A percentile compares a stretch with the other conserved stretches of the same genome.
Evolutionary conservation across 345 rosid genomes (phyloP).

Genomic region (Aethionema arabicum): DNA sequence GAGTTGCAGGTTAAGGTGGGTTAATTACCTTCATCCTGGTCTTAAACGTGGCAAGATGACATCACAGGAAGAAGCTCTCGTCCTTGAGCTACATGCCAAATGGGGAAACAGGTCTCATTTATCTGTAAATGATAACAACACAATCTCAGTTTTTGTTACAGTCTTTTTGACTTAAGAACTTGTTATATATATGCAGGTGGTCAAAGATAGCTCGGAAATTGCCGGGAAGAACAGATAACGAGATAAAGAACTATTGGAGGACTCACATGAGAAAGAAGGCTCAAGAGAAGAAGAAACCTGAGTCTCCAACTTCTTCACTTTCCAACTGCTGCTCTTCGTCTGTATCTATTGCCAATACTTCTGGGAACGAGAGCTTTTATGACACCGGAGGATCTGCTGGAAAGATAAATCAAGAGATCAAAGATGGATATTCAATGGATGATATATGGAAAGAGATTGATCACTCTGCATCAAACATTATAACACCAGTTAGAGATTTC

Average conservation of each 20-base stretch:
- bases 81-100: slow-evolving; percentile 81
- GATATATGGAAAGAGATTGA: slow-evolving; percentile 90
- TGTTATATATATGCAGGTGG: slow-evolving; percentile 56
- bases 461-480: slow-evolving; percentile 47
- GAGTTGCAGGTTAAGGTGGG: slow-evolving; percentile 98
- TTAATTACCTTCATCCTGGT: slow-evolving; percentile 93
- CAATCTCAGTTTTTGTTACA: background rate
- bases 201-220: slow-evolving; percentile 88
- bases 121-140: slow-evolving; percentile 4
- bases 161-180: background rate
- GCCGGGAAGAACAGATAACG: slow-evolving; percentile 96
- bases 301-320: slow-evolving; percentile 49
- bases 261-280: slow-evolving; percentile 87
- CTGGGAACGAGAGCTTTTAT: slow-evolving; percentile 65
- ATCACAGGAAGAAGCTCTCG: slow-evolving; percentile 77
- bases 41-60: slow-evolving; percentile 91
- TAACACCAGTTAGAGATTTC: slow-evolving; percentile 51
- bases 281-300: slow-evolving; percentile 59
- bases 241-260: slow-evolving; percentile 97
- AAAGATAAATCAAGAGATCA: slow-evolving; percentile 39
- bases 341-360: slow-evolving; percentile 48
- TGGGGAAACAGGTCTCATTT: slow-evolving; percentile 89
- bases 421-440: slow-evolving; percentile 65
- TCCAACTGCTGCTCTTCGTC: slow-evolving; percentile 55
- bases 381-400: slow-evolving; percentile 69